These are phyloP conservation scores for Ophiostoma sp. DNA, from an alignment of 2,329 filamentous ascomycete genomes.

Conservation along the genomic window DNA sequence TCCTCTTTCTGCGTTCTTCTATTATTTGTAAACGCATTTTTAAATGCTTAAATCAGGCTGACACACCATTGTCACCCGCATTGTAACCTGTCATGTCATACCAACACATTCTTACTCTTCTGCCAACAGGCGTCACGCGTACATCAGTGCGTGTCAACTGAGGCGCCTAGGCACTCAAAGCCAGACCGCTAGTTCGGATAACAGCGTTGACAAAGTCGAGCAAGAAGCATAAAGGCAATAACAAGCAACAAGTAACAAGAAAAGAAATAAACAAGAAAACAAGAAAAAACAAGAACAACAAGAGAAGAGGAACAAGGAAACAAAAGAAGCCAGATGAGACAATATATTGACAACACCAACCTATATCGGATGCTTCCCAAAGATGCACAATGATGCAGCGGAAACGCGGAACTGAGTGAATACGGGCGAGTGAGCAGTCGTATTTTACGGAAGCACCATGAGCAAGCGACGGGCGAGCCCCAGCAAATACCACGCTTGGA, in stretches of 20 bases:
- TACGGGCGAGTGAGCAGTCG: background rate
- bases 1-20: background rate
- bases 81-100: background rate
- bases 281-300: background rate
- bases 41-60: background rate
- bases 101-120: background rate
- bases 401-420: background rate
- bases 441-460: too few species aligned
- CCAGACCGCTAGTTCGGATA: slow-evolving; percentile 4
- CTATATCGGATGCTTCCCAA: background rate
- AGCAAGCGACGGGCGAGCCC: too few species aligned
- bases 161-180: background rate
- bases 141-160: background rate
- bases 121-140: background rate
- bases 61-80: background rate
- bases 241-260: background rate
- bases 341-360: background rate
- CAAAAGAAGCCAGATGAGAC: background rate
- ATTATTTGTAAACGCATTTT: background rate
- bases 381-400: background rate
- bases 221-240: background rate
- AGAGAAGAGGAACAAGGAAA: background rate
- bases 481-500: too few species aligned
- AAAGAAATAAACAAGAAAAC: background rate
- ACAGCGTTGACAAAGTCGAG: background rate